These are phyloP conservation scores for Cercospora janseana DNA, from an alignment of 2,329 filamentous ascomycete genomes.

Conservation along the genomic window DNA sequence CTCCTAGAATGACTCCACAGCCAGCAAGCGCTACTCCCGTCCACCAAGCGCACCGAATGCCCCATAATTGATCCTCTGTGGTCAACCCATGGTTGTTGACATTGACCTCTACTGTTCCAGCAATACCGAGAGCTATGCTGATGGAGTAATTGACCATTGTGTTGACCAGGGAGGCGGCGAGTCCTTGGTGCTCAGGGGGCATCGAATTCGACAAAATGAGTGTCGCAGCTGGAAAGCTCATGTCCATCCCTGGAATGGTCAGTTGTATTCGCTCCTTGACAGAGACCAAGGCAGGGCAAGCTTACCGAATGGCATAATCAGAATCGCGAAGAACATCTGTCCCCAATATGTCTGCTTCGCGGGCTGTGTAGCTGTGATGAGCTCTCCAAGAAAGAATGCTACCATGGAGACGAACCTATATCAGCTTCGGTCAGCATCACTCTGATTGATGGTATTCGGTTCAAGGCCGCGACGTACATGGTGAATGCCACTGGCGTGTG, in stretches of 20 bases:
- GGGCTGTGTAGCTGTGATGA: slow-evolving; percentile 37
- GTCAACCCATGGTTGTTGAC: slow-evolving; percentile 41
- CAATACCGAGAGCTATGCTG: slow-evolving; percentile 62
- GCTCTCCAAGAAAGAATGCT: slow-evolving; percentile 37
- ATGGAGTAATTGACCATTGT: slow-evolving; percentile 68
- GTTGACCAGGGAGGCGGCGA: slow-evolving; percentile 57
- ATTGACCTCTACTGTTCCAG: slow-evolving; percentile 59
- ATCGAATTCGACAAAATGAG: slow-evolving; percentile 58
- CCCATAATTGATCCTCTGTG: slow-evolving; percentile 34
- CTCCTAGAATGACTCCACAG: slow-evolving; percentile 28
- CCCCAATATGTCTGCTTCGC: slow-evolving; percentile 40
- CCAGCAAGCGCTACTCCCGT: slow-evolving; percentile 37
- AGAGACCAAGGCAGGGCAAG: neutral
- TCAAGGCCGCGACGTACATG: slow-evolving; percentile 30
- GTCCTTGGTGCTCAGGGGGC: slow-evolving; percentile 48
- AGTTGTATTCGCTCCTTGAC: no score
- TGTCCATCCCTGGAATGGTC: slow-evolving; percentile 56
- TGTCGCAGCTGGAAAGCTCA: slow-evolving; percentile 62
- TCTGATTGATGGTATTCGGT: neutral
- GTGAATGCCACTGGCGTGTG: slow-evolving; percentile 40
- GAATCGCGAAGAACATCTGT: slow-evolving; percentile 39
- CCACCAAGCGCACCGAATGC: slow-evolving; percentile 44
- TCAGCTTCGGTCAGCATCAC: neutral
- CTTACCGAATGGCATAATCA: slow-evolving; percentile 29
- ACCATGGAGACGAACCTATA: slow-evolving; percentile 35